These are phyloP conservation scores for Epichloe elymi DNA, from an alignment of 2,329 filamentous ascomycete species.

Conservation along the genomic window DNA sequence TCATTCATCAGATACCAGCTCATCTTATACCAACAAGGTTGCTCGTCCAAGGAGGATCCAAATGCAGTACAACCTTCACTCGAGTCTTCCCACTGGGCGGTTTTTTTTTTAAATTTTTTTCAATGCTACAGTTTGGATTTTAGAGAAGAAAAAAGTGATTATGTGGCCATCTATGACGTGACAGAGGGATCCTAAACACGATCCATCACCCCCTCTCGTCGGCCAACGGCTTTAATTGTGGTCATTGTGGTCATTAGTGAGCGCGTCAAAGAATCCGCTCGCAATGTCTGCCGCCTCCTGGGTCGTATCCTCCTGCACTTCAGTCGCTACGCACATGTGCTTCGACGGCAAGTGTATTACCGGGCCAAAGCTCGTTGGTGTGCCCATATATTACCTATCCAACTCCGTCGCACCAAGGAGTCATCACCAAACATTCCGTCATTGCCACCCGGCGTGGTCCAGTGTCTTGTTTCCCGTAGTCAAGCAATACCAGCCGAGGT, in stretches of 20 bases:
- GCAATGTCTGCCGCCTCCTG: background rate
- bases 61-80: background rate
- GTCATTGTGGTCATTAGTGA: background rate
- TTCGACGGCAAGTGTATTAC: background rate
- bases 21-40: background rate
- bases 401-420: background rate
- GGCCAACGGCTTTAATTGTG: background rate
- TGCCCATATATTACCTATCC: background rate
- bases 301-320: background rate
- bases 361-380: background rate
- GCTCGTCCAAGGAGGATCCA: background rate
- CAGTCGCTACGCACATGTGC: background rate
- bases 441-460: background rate
- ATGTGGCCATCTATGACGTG: background rate
- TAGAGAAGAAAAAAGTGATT: background rate
- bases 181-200: background rate
- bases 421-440: constrained; percentile 5
- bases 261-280: background rate
- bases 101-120: too few relatives aligned
- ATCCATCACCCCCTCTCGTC: background rate
- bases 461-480: background rate
- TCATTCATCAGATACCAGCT: too few relatives aligned
- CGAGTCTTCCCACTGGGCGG: background rate
- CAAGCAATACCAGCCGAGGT: background rate
- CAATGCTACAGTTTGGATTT: background rate